Base-by-base conservation (phyloP, 768 basidiomycete genomes). In the Leccinellum albellum region DNA sequence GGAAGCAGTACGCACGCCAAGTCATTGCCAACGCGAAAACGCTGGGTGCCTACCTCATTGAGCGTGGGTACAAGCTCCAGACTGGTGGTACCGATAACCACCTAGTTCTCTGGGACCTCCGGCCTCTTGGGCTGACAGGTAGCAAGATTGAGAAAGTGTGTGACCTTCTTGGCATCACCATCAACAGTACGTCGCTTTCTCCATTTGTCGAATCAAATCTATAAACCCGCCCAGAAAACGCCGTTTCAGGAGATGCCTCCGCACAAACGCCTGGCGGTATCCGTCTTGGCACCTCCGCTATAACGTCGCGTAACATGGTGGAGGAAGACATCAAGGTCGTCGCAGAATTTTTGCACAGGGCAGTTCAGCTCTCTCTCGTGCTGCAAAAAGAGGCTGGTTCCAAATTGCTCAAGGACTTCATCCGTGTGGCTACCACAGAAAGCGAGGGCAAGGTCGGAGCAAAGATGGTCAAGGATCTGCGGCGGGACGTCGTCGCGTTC, bases 101-200 rank as follows among this genome's bases (percentile, higher is more conserved):
- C 74, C 86, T 98, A 62, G 87, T 98, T 50, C 88, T 99, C 50
- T 98, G 95, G 96, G 97, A 98, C 69, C 83, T 98, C 59, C 85
- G 97, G 33, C 97, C 97, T 29, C 81, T 97, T 61, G 90, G 92
- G 50, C 78, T 98, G 70, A 98, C 97, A n/a, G 97, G 97, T 50
- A 91, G 88, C 79, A 98, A 98, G 77, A 86, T 99, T 56, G 96
- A 98, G 81, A 98, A 97, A 81, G 85, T 99, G 64, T 97, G 97
- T 74, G 96, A 98, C 72, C 81, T 97, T 51, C 85, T 93, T 73
- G 93, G 93, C 57, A 97, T 98, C 72, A 98, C 95, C 31, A 93
- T 98, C 76, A 94, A 94, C 79, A 94, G 91, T 92, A 63, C 65
- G 89, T 75, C 29, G 3, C 32, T 47, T 49, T 15, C 61, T 47